Evolutionary conservation across 257 asterid species (phyloP).

Genomic region (Asclepias syriaca): DNA sequence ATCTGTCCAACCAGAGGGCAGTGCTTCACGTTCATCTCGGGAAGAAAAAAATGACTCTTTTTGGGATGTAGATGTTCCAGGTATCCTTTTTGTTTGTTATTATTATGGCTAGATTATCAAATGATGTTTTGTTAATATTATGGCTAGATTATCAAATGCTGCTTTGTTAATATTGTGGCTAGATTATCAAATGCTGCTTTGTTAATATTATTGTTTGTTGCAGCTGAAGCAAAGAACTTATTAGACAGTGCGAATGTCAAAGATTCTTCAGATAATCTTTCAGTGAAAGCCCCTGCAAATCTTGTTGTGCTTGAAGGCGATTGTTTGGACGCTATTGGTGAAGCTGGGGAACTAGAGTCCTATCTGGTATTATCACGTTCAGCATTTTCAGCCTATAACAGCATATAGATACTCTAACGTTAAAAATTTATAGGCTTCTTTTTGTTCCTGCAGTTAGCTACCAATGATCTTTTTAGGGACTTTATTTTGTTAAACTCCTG

Average conservation of each 20-base stretch:
- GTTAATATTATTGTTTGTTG: constrained; percentile 24
- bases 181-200: constrained; percentile 1
- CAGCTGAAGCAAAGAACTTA: constrained; percentile 70
- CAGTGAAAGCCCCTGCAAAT: constrained; percentile 82
- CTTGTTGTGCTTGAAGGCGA: constrained; percentile 96
- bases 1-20: constrained; percentile 37
- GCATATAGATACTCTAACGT: constrained; percentile 8
- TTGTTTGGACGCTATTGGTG: constrained; percentile 74
- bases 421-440: constrained; percentile 1
- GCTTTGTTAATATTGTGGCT: constrained; percentile 13
- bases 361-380: constrained; percentile 58
- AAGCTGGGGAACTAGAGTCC: constrained; percentile 89
- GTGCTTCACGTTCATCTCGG: constrained; percentile 32
- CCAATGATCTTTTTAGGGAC: constrained; percentile 74
- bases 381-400: constrained; percentile 7
- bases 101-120: constrained; percentile 8
- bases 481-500: constrained; percentile 73
- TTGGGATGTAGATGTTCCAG: constrained; percentile 80
- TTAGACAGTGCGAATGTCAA: constrained; percentile 43
- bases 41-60: constrained; percentile 54
- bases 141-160: constrained; percentile 1
- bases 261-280: constrained; percentile 37
- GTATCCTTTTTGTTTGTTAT: constrained; percentile 36
- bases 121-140: constrained; percentile 16
- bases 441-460: constrained; percentile 64